phyloP scores from a whole-genome alignment of 2,329 filamentous ascomycete genomes.

The Teratosphaeriaceae sp. region DNA sequence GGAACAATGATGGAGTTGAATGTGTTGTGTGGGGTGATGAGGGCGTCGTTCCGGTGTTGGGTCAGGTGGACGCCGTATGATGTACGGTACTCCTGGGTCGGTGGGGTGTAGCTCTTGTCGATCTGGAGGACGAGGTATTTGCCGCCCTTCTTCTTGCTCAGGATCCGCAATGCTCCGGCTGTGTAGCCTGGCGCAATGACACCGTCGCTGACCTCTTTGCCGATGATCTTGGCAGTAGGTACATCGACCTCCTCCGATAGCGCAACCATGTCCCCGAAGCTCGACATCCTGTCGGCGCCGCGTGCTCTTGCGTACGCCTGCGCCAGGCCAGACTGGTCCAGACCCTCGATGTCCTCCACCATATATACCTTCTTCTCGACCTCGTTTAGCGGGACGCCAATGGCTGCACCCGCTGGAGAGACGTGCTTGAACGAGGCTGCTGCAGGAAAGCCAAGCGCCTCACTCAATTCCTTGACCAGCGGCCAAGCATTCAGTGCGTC shows the following conservation, averaged over 20 bases:
- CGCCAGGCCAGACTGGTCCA: conserved; percentile 78
- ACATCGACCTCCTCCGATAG: conserved; percentile 87
- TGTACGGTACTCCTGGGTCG: conserved; percentile 67
- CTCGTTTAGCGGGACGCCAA: conserved; percentile 77
- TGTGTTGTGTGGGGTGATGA: conserved; percentile 71
- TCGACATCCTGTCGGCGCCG: conserved; percentile 96
- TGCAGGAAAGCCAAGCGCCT: conserved; percentile 78
- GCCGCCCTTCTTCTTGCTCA: conserved; percentile 97
- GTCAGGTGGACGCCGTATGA: conserved; percentile 84
- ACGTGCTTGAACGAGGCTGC: conserved; percentile 99
- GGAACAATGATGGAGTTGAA: conserved; percentile 83
- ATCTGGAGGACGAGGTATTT: conserved; percentile 96
- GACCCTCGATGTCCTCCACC: conserved; percentile 87
- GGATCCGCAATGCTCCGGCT: conserved; percentile 76
- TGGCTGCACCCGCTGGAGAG: conserved; percentile 90
- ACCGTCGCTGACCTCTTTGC: conserved; percentile 94
- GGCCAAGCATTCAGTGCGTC: conserved; percentile 97
- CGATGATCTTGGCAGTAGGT: conserved; percentile 94
- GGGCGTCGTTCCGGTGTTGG: conserved; percentile 88
- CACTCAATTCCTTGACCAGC: conserved; percentile 90
- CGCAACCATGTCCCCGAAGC: conserved; percentile 94
- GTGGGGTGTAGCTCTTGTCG: conserved; percentile 78
- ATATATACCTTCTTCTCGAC: conserved; percentile 97
- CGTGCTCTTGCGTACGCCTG: conserved; percentile 94
- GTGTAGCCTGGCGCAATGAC: conserved; percentile 88